phyloP scores from a whole-genome alignment of 2,329 filamentous ascomycete species.

The Ophiocordyceps camponoti-leonardi region DNA sequence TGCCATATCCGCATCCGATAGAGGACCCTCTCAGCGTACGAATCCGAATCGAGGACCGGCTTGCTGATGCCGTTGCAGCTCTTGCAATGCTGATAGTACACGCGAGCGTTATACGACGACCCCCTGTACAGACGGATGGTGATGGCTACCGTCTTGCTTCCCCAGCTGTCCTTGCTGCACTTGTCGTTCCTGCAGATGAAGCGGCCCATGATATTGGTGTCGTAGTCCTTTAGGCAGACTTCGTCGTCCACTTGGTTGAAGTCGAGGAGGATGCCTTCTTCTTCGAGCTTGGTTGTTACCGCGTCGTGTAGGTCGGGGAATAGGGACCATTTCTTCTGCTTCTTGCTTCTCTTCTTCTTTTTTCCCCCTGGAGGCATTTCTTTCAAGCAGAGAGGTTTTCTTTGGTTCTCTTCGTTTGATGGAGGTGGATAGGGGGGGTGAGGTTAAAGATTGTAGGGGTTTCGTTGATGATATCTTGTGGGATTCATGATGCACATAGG shows the following conservation, averaged over 20 bases:
- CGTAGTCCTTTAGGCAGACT: slow-evolving; percentile 3
- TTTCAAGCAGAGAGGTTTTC: too few relatives aligned
- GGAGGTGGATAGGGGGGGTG: too few relatives aligned
- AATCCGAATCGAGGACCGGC: slow-evolving; percentile 9
- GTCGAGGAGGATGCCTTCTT: slow-evolving; percentile 4
- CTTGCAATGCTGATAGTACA: slow-evolving; percentile 20
- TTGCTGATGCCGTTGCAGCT: slow-evolving; percentile 11
- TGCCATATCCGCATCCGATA: slow-evolving; percentile 20
- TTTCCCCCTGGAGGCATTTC: not conserved
- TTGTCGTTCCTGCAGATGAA: slow-evolving; percentile 13
- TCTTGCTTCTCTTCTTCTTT: not conserved
- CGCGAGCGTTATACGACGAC: slow-evolving; percentile 15
- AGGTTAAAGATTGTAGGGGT: too few relatives aligned
- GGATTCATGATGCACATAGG: too few relatives aligned
- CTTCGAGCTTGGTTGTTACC: slow-evolving; percentile 4
- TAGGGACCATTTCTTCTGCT: slow-evolving; percentile 6
- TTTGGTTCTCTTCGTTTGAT: too few relatives aligned
- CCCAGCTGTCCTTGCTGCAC: slow-evolving; percentile 10
- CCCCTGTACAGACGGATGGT: slow-evolving; percentile 13
- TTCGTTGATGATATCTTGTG: too few relatives aligned
- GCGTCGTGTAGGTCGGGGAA: slow-evolving; percentile 5
- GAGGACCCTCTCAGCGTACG: slow-evolving; percentile 16
- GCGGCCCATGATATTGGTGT: slow-evolving; percentile 14
- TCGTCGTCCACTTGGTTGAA: slow-evolving; percentile 9
- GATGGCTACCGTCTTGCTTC: slow-evolving; percentile 16